Evolutionary conservation across 1,139 yeast species (phyloP).

Genomic region (Lipomyces yarrowii): DNA sequence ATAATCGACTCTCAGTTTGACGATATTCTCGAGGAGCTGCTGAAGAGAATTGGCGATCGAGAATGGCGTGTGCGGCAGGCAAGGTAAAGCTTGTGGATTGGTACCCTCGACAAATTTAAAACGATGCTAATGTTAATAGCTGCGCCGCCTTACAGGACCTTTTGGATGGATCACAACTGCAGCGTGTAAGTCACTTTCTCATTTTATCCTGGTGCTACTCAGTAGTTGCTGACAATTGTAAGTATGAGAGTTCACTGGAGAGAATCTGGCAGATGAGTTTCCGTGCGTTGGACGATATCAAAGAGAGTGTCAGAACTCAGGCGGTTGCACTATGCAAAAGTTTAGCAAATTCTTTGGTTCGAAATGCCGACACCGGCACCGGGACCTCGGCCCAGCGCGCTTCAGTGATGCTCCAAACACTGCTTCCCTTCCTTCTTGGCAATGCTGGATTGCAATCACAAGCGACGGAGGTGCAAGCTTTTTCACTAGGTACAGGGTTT

Average conservation of each 20-base stretch:
- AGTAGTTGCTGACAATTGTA: not conserved
- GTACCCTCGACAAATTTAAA: not conserved
- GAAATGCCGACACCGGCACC: constrained; percentile 44
- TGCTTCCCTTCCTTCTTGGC: constrained; percentile 82
- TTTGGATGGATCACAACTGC: constrained; percentile 56
- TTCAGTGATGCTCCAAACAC: constrained; percentile 51
- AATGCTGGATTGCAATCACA: constrained; percentile 78
- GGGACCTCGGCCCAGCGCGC: constrained; percentile 51
- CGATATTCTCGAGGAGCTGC: constrained; percentile 63
- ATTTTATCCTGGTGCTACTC: not conserved
- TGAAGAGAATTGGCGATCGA: constrained; percentile 71
- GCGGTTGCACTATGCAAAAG: constrained; percentile 70
- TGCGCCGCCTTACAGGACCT: constrained; percentile 73
- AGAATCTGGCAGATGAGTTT: constrained; percentile 87
- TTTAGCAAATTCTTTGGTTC: constrained; percentile 64
- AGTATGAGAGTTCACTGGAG: constrained; percentile 58
- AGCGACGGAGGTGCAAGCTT: constrained; percentile 79
- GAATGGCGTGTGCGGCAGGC: constrained; percentile 97
- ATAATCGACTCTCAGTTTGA: constrained; percentile 59
- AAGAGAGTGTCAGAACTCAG: constrained; percentile 86
- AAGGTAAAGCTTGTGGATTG: constrained; percentile 34
- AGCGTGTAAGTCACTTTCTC: not conserved
- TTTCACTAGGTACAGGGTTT: constrained; percentile 49
- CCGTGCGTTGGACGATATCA: constrained; percentile 89
- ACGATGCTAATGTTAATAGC: constrained; percentile 40